Evolutionary conservation across 352 stramenopile species (phyloP).

Genomic region (Thalassiosira ordinaria): DNA sequence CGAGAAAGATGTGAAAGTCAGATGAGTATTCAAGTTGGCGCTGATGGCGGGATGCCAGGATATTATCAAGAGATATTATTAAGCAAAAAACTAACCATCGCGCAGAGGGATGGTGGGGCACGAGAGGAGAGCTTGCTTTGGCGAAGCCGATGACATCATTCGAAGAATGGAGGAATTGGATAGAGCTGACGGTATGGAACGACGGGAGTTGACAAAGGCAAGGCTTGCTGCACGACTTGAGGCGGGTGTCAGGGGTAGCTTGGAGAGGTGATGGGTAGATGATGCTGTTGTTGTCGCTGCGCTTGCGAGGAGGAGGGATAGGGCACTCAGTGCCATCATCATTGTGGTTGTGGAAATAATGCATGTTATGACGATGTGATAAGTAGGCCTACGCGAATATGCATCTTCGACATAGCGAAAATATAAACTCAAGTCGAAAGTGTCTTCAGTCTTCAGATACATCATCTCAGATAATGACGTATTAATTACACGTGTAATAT

Average conservation of each 20-base stretch:
- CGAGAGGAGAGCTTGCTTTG: slow-evolving; percentile 33
- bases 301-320: slow-evolving; percentile 8
- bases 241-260: not conserved
- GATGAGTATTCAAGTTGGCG: not conserved
- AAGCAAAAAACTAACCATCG: slow-evolving; percentile 28
- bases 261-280: not conserved
- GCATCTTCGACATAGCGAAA: too few species aligned
- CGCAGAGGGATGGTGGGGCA: slow-evolving; percentile 64
- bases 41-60: not conserved
- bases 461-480: too few species aligned
- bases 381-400: too few species aligned
- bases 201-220: slow-evolving; percentile 14
- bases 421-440: too few species aligned
- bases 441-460: too few species aligned
- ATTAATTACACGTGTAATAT: too few species aligned
- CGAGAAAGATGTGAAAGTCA: not conserved
- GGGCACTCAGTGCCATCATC: not conserved
- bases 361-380: not conserved
- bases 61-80: too few species aligned
- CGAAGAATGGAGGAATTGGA: not conserved
- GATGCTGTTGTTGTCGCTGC: slow-evolving; percentile 14
- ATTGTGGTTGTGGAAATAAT: not conserved
- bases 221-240: not conserved
- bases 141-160: not conserved
- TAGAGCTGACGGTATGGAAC: not conserved